phyloP scores from a whole-genome alignment of 2,329 filamentous ascomycete species.

The Fusarium sambucinum region DNA sequence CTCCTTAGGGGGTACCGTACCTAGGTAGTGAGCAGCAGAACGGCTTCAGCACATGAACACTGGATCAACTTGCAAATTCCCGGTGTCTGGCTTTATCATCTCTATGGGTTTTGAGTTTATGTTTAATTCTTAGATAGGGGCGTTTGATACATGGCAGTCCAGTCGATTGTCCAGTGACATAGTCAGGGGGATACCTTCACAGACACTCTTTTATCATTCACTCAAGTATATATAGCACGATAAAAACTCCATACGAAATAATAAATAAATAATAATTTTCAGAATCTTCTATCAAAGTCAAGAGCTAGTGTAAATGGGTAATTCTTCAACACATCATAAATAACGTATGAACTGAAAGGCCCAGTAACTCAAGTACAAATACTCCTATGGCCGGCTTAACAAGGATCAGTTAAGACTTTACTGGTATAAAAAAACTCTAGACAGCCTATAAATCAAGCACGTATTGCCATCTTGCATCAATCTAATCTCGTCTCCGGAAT shows the following conservation, averaged over 20 bases:
- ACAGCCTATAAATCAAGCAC: neutral
- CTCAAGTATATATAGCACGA: neutral
- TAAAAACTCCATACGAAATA: accelerated
- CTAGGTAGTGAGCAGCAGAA: neutral
- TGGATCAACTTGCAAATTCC: neutral
- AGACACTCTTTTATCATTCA: neutral
- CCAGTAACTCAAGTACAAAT: neutral
- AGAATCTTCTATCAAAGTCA: too few relatives aligned
- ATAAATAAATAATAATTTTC: too few relatives aligned
- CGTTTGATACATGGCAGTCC: neutral
- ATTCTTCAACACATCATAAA: neutral
- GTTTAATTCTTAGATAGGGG: accelerated
- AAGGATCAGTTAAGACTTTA: neutral
- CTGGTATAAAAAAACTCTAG: neutral
- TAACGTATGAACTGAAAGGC: neutral
- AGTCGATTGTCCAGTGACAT: neutral
- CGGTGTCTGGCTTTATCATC: neutral
- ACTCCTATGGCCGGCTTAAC: too few relatives aligned
- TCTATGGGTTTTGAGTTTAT: neutral
- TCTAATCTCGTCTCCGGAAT: neutral
- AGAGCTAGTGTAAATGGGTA: neutral
- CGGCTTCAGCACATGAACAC: neutral
- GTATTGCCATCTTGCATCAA: neutral
- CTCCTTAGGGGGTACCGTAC: neutral
- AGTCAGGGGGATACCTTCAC: neutral